Evolutionary conservation across 2,329 filamentous ascomycete genomes (phyloP), one percentile per base, ranked within the genome.

Genomic region (Aspergillus sp.): DNA sequence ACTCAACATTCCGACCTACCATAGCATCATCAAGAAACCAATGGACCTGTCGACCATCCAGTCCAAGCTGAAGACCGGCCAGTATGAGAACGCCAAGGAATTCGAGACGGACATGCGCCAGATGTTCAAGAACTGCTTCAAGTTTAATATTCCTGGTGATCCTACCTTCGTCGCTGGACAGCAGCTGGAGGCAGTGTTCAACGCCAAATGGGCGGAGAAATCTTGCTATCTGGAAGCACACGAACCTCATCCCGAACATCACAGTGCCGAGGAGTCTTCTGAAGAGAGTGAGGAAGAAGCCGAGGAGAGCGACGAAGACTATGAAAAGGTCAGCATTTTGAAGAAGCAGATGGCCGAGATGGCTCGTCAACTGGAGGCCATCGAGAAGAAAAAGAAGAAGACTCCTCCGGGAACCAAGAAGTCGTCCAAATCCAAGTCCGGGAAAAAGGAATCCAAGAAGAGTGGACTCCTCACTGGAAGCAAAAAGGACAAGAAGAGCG

Each of bases 21-120:
- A 94, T 69, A 90, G 88, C 64, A 79, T 97, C 56, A 91, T 99
- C 75, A 97, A 96, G 78, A 90, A 92, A 68, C 94, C 94, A 0
- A 99, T 97, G 93, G 93, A 99, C 69, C 79, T 96, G 46, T 79
- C 82, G 14, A 96, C 90, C n/a, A 88, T 96, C 65, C 79, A 82
- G 33, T 79, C 80, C 40, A 95, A 95, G 72, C 79, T 96, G 38
- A 84, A 87, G 60, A 79, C 79, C 11, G 90, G 91, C 22, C 83
- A 90, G 51, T 97, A 97, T 65, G 82, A 84, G 59, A 90, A 81
- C 51, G 81, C 89, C 1, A 91, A 90, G 69, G 92, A 96, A 43
- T 90, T 97, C 62, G 88, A 95, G 65, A 82, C 82, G 53, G 92
- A 95, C 64, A 83, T 96, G 50, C 82, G 85, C 45, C 82, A 91